Percentiles rank a stretch among this genome's conserved stretches.
Evolutionary conservation across 2,329 filamentous ascomycete genomes (phyloP).

Genomic region (Corinectria fuckeliana): DNA sequence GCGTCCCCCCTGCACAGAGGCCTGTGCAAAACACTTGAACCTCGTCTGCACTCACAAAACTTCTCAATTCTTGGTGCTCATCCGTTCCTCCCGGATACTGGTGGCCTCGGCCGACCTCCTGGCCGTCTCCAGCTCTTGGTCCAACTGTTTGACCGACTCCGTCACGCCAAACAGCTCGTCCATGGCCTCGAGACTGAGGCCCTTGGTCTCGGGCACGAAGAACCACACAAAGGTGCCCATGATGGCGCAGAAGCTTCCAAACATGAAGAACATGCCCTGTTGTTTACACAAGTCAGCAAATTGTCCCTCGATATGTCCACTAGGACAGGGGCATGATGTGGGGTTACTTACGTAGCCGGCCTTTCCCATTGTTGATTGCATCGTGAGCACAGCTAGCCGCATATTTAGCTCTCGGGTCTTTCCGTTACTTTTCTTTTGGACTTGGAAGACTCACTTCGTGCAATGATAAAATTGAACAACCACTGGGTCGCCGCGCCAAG

Average conservation of each 20-base stretch:
- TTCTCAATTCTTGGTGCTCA: constrained; percentile 24
- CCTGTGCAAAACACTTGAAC: background rate
- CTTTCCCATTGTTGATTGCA: constrained; percentile 62
- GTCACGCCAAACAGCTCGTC: constrained; percentile 70
- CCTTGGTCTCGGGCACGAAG: constrained; percentile 75
- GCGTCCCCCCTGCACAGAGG: too few relatives aligned
- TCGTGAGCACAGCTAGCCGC: constrained; percentile 63
- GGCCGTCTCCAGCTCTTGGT: constrained; percentile 41
- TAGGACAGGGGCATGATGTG: background rate
- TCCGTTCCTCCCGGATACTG: constrained; percentile 38
- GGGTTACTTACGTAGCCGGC: constrained; percentile 47
- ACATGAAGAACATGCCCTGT: constrained; percentile 71
- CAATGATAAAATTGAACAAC: constrained; percentile 78
- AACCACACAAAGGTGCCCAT: constrained; percentile 73
- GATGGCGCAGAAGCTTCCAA: constrained; percentile 67
- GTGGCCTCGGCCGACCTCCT: constrained; percentile 9
- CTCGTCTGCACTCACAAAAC: background rate
- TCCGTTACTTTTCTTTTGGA: background rate
- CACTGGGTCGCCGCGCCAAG: constrained; percentile 73
- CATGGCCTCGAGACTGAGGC: constrained; percentile 67
- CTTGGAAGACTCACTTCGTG: constrained; percentile 51
- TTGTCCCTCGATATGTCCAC: background rate
- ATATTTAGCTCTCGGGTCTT: background rate
- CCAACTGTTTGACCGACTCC: constrained; percentile 44
- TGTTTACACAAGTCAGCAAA: constrained; percentile 6